Percentiles rank a stretch among this genome's conserved stretches.
Conservation (phyloP, 192 early-diverging fungal genomes). For the Mortierella claussenii region DNA sequence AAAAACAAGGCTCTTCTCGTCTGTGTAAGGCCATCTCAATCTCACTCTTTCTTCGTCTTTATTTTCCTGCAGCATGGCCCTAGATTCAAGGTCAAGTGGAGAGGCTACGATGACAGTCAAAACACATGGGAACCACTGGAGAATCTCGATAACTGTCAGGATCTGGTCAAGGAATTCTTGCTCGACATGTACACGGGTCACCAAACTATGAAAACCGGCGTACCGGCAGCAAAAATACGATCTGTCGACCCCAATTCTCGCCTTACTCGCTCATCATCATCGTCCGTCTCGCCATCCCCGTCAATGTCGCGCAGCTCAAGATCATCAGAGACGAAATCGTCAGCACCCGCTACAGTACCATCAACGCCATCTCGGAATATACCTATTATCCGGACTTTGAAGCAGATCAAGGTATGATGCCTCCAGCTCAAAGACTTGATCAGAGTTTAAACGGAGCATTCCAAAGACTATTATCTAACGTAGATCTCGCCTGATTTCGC, state of each 20-base stretch:
- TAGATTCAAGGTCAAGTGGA: constrained; percentile 65
- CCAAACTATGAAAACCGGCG: neutral
- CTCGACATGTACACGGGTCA: neutral
- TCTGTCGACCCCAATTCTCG: neutral
- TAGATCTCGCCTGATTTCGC: too few species aligned
- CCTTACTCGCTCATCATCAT: neutral
- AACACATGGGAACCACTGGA: constrained; percentile 71
- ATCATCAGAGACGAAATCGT: too few species aligned
- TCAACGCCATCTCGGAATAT: neutral
- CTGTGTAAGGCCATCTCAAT: neutral
- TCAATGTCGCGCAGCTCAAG: too few species aligned
- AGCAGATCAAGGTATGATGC: neutral
- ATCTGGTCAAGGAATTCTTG: constrained; percentile 17
- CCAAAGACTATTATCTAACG: too few species aligned
- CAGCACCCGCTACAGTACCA: neutral
- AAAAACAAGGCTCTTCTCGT: neutral
- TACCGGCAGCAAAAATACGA: neutral
- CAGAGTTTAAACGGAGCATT: too few species aligned
- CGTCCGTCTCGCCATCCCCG: neutral
- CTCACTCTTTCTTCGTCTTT: neutral
- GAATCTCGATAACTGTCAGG: constrained; percentile 51
- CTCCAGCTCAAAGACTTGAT: neutral
- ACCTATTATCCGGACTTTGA: neutral
- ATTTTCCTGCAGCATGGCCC: constrained; percentile 5
- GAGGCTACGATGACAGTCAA: constrained; percentile 54